Base-by-base conservation (phyloP, 768 basidiomycete genomes). In the Gloeostereum incarnatum region DNA sequence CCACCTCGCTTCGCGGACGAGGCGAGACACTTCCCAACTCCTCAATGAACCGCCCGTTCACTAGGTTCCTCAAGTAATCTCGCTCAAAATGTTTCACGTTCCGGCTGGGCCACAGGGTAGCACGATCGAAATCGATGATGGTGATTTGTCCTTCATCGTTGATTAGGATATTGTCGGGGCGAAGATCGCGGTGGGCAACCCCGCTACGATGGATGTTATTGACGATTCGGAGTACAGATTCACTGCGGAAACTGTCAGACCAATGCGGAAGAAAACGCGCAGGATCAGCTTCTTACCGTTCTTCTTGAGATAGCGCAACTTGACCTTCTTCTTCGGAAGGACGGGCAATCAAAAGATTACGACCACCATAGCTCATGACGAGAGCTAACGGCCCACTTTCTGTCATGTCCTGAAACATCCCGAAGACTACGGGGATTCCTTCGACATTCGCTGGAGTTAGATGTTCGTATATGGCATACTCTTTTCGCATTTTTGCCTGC, bases 51-150 rank as follows among this genome's bases (percentile, higher is more conserved):
- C n/a, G n/a, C n/a, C n/a, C n/a, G n/a, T n/a, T n/a, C n/a, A n/a
- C n/a, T n/a, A n/a, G n/a, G n/a, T n/a, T n/a, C n/a, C n/a, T n/a
- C n/a, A n/a, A n/a, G n/a, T n/a, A n/a, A n/a, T n/a, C n/a, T n/a
- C n/a, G n/a, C n/a, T n/a, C n/a, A n/a, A n/a, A n/a, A n/a, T n/a
- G n/a, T n/a, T n/a, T n/a, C n/a, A 29, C 26, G 14, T 29, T 14
- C 9, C 14, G 9, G 26, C 14, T 29, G 9, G 26, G 26, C 14
- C 9, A 9, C 9, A 29, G 9, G 26, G 9, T 9, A 29, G 38
- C 38, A 14, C 25, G 34, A 25, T 36, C 39, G 34, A 41, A 41
- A 41, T 41, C 39, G 35, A 41, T 41, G 17, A 41, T 27, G 5
- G 34, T 4, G n/a, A 26, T 29, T 5, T 41, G 31, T 21, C 34